Evolutionary conservation across 148 eudicot genomes (phyloP).

Genomic region (Rhododendron ovatum): DNA sequence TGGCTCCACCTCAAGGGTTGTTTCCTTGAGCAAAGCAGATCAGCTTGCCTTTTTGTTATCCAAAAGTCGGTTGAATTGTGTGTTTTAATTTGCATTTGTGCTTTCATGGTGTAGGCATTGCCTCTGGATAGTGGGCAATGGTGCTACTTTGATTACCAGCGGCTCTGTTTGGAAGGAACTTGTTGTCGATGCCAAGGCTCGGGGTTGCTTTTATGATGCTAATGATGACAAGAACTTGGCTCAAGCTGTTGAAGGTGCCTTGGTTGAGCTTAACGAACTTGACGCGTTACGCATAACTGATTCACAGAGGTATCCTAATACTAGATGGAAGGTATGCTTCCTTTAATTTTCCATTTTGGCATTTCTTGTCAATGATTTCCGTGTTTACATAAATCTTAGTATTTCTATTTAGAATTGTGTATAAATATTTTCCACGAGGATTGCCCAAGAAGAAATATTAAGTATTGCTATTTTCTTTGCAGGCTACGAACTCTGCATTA

Average conservation of each 20-base stretch:
- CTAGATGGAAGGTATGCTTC: conserved; percentile 48
- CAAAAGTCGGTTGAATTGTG: background rate
- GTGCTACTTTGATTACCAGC: conserved; percentile 28
- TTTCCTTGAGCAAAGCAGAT: background rate
- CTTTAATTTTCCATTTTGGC: background rate
- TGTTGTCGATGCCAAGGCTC: conserved; percentile 24
- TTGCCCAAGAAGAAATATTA: background rate
- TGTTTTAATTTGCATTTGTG: background rate
- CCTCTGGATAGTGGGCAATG: conserved; percentile 46
- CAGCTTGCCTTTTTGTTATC: background rate
- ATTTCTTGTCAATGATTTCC: background rate
- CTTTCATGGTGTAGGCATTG: conserved; percentile 26
- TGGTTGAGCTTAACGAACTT: conserved; percentile 18
- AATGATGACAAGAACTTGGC: conserved; percentile 27
- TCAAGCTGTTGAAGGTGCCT: conserved; percentile 17
- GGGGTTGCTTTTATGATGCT: conserved; percentile 33
- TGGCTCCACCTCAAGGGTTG: background rate
- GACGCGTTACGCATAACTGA: conserved; percentile 8
- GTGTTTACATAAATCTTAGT: background rate
- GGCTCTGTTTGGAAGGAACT: conserved; percentile 36
- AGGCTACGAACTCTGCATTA: too few species aligned
- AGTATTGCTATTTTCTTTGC: background rate
- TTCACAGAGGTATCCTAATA: conserved; percentile 19
- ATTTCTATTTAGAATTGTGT: background rate
- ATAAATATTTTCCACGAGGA: background rate